Percentiles rank a stretch among this genome's conserved stretches.
phyloP scores from a whole-genome alignment of 495 filamentous ascomycete genomes.

The Penicillium macrosclerotiorum region DNA sequence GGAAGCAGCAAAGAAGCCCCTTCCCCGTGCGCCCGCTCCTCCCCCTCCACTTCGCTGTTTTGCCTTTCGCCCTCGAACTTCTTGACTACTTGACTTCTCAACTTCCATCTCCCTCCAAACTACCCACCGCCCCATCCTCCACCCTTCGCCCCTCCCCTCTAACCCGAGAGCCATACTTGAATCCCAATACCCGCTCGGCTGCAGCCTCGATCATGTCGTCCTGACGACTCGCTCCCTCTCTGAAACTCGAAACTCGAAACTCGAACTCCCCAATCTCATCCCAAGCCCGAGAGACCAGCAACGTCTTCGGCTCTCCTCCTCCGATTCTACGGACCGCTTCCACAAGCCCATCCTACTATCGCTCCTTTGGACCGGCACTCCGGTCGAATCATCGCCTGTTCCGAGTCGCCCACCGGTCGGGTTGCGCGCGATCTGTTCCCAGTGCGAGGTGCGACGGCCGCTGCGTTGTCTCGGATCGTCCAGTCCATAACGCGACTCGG shows the following conservation, averaged over 20 bases:
- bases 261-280: too few relatives aligned
- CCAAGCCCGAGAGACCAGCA: too few relatives aligned
- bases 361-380: neutral
- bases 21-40: conserved; percentile 18
- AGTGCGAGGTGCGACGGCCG: conserved; percentile 9
- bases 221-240: conserved; percentile 14
- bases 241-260: too few relatives aligned
- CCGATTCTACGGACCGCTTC: too few relatives aligned
- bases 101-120: conserved; percentile 8
- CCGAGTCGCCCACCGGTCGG: neutral
- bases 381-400: neutral
- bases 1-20: conserved; percentile 26
- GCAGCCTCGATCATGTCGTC: conserved; percentile 11
- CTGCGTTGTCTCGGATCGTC: conserved; percentile 30
- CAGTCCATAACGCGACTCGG: conserved; percentile 25
- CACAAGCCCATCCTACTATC: conserved; percentile 4
- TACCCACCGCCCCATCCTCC: neutral
- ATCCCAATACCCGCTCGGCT: neutral
- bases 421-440: neutral
- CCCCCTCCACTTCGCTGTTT: conserved; percentile 7
- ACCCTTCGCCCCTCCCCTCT: neutral
- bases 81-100: neutral
- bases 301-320: too few relatives aligned
- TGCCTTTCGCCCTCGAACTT: conserved; percentile 3
- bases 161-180: neutral